phyloP scores from a whole-genome alignment of 768 basidiomycete genomes.

The Rhizopogon roseolus region DNA sequence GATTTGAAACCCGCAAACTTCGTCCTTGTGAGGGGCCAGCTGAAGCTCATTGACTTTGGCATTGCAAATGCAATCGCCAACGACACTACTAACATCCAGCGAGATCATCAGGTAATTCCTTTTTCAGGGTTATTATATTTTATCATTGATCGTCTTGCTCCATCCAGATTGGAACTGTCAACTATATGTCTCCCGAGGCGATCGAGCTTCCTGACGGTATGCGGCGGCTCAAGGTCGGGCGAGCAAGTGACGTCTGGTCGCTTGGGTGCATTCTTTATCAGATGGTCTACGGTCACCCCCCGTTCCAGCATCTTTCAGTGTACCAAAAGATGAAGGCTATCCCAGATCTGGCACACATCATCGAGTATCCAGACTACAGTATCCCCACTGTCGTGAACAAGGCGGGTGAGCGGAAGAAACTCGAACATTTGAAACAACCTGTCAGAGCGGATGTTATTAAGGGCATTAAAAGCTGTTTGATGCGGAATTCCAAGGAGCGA shows the following conservation, averaged over 20 bases:
- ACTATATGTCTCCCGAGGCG: slow-evolving; percentile 99
- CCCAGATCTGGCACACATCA: slow-evolving; percentile 68
- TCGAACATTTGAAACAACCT: slow-evolving; percentile 65
- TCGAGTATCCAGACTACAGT: slow-evolving; percentile 77
- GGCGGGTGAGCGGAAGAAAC: slow-evolving; percentile 36
- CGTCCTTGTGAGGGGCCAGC: slow-evolving; percentile 88
- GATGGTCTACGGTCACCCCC: slow-evolving; percentile 94
- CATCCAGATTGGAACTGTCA: slow-evolving; percentile 86
- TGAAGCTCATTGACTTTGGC: slow-evolving; percentile 99
- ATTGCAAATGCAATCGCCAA: slow-evolving; percentile 98
- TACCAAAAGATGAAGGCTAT: slow-evolving; percentile 94
- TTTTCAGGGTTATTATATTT: not conserved
- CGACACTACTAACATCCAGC: slow-evolving; percentile 96
- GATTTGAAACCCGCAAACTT: slow-evolving; percentile 99
- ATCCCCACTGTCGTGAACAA: slow-evolving; percentile 36
- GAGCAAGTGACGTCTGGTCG: slow-evolving; percentile 96
- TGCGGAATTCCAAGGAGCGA: slow-evolving; percentile 74
- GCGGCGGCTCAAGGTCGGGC: slow-evolving; percentile 90
- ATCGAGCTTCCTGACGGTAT: slow-evolving; percentile 85
- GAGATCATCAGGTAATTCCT: slow-evolving; percentile 79
- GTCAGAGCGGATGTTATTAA: slow-evolving; percentile 75
- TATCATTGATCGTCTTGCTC: not conserved
- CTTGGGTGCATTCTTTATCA: slow-evolving; percentile 97
- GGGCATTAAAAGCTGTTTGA: slow-evolving; percentile 79
- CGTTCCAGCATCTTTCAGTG: slow-evolving; percentile 82